Conservation (phyloP, 805 yeast genomes). For the Danielozyma ontarioensis region DNA sequence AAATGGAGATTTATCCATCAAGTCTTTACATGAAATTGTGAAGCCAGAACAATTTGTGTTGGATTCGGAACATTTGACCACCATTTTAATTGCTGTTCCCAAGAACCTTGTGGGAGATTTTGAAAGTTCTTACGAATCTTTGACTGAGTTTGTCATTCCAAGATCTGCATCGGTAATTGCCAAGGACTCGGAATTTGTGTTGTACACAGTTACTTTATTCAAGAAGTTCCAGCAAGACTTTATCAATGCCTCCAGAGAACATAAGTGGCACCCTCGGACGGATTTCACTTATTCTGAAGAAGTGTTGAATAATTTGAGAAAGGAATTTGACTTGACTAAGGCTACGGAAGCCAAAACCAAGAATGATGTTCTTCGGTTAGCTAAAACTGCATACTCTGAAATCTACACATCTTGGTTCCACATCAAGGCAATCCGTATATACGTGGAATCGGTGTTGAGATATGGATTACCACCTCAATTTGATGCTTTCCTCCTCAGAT, state of each 20-base stretch:
- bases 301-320: constrained; percentile 60
- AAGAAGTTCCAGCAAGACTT: constrained; percentile 74
- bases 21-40: constrained; percentile 86
- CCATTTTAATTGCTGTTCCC: constrained; percentile 88
- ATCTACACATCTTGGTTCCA: constrained; percentile 85
- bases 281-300: constrained; percentile 87
- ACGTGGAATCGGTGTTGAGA: constrained; percentile 89
- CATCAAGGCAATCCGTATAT: constrained; percentile 78
- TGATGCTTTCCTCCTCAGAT: constrained; percentile 44
- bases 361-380: constrained; percentile 75
- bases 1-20: constrained; percentile 88
- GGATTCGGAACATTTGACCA: constrained; percentile 79
- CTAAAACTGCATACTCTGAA: constrained; percentile 87
- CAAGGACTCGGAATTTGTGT: constrained; percentile 65
- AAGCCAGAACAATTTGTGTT: constrained; percentile 77
- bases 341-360: constrained; percentile 68
- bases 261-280: constrained; percentile 80
- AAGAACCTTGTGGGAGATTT: constrained; percentile 56
- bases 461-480: constrained; percentile 96
- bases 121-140: constrained; percentile 65
- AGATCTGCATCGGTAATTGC: constrained; percentile 72
- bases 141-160: constrained; percentile 83
- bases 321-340: constrained; percentile 73
- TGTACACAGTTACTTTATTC: constrained; percentile 80
- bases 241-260: constrained; percentile 67